A percentile compares a stretch with the other conserved stretches of the same genome.
phyloP scores from a whole-genome alignment of 2,329 filamentous ascomycete genomes.

The Plenodomus tracheiphilus region DNA sequence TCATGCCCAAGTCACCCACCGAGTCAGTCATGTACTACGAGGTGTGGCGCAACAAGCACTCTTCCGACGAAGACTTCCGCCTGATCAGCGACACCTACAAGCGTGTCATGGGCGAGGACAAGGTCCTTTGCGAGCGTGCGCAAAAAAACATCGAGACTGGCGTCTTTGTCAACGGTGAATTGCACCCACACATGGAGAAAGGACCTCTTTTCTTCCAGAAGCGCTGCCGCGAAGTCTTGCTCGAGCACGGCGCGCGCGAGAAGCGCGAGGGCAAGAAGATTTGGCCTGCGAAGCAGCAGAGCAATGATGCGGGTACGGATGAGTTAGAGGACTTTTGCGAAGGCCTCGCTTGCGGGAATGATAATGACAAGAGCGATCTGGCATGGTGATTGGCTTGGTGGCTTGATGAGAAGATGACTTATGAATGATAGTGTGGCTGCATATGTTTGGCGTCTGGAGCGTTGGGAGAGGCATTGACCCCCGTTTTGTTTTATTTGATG shows the following conservation, averaged over 20 bases:
- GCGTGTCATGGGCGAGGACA: constrained; percentile 67
- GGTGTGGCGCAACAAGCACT: constrained; percentile 64
- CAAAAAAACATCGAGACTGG: constrained; percentile 65
- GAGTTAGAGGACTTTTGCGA: constrained; percentile 34
- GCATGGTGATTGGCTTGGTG: constrained; percentile 19
- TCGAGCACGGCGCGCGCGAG: constrained; percentile 54
- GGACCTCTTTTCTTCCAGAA: constrained; percentile 62
- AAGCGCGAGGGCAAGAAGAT: constrained; percentile 52
- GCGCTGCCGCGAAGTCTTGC: constrained; percentile 53
- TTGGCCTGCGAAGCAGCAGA: constrained; percentile 54
- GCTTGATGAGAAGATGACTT: constrained; percentile 2
- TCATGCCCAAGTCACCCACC: constrained; percentile 58
- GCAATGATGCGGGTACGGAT: constrained; percentile 22
- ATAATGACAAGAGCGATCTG: constrained; percentile 32
- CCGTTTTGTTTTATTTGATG: too few relatives aligned
- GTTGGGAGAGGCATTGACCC: neutral
- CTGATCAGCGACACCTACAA: constrained; percentile 64
- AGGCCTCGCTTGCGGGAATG: constrained; percentile 29
- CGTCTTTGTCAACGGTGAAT: constrained; percentile 64
- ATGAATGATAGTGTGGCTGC: constrained; percentile 8
- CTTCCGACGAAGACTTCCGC: constrained; percentile 62
- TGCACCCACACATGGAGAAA: constrained; percentile 65
- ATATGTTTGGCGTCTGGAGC: constrained; percentile 19
- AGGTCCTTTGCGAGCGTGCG: constrained; percentile 61
- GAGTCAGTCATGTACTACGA: constrained; percentile 64